phyloP scores from a whole-genome alignment of 768 basidiomycete genomes.

The Russula dissimulans region DNA sequence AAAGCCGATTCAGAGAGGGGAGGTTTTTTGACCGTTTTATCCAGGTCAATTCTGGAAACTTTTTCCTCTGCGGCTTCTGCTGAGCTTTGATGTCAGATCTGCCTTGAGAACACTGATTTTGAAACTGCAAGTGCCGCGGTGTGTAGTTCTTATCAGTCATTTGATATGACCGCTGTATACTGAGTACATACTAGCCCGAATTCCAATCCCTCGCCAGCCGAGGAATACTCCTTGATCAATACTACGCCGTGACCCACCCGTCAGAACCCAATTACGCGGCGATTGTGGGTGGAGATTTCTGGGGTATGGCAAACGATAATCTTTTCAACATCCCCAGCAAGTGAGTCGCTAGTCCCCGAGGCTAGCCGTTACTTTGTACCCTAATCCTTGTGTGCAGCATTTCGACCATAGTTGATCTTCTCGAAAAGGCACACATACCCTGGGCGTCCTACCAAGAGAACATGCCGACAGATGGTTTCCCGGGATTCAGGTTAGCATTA shows the following conservation, averaged over 20 bases:
- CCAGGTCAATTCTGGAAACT: neutral
- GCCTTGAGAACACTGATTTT: constrained; percentile 5
- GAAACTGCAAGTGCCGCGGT: neutral
- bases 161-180: neutral
- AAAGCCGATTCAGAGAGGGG: neutral
- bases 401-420: constrained; percentile 1
- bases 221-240: constrained; percentile 2
- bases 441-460: constrained; percentile 35
- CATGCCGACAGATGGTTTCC: constrained; percentile 42
- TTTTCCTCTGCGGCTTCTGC: neutral
- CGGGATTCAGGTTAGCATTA: constrained; percentile 10
- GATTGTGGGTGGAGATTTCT: constrained; percentile 5
- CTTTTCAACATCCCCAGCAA: constrained; percentile 7
- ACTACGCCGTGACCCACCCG: constrained; percentile 6
- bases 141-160: neutral
- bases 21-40: constrained; percentile 5
- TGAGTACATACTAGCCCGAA: neutral
- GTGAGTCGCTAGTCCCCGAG: neutral
- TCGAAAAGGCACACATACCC: neutral
- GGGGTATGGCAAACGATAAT: constrained; percentile 7
- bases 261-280: constrained; percentile 10
- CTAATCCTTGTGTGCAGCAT: neutral
- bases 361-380: neutral
- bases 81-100: constrained; percentile 3
- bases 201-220: neutral